These are phyloP conservation scores for Trichoderma asperellum DNA, from an alignment of 2,329 filamentous ascomycete genomes.

Conservation along the genomic window DNA sequence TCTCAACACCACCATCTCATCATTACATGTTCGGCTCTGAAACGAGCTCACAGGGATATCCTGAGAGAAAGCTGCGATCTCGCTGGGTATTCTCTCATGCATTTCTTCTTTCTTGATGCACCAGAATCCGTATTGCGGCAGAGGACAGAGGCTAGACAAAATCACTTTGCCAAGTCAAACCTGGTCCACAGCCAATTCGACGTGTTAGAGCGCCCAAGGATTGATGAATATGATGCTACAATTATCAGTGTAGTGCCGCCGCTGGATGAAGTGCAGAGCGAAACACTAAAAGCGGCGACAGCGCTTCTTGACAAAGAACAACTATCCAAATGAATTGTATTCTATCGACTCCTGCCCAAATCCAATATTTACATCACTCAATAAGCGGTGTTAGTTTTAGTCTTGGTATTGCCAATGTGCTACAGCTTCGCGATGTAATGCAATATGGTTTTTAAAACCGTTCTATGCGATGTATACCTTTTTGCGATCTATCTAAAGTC, in stretches of 20 bases:
- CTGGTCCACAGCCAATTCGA: conserved; percentile 17
- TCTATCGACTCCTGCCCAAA: background rate
- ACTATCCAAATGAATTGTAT: background rate
- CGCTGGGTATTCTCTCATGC: conserved; percentile 5
- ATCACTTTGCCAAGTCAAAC: conserved; percentile 17
- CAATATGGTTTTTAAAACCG: background rate
- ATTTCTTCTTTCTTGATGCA: conserved; percentile 14
- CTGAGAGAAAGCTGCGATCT: background rate
- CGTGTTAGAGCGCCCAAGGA: conserved; percentile 2
- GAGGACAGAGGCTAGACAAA: conserved; percentile 7
- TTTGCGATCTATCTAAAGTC: background rate
- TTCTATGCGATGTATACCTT: background rate
- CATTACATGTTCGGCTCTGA: conserved; percentile 7
- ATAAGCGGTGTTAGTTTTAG: background rate
- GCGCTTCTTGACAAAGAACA: background rate
- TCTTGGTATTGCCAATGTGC: background rate
- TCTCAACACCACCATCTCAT: conserved; percentile 2
- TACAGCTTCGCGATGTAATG: background rate
- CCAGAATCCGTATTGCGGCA: background rate
- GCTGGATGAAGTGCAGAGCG: background rate
- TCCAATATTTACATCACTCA: background rate
- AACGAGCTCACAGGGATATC: background rate
- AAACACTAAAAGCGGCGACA: conserved; percentile 31
- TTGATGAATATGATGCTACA: conserved; percentile 12
- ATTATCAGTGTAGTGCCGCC: conserved; percentile 7